A percentile compares a stretch with the other conserved stretches of the same genome.
Evolutionary conservation across 352 stramenopile species (phyloP).

Genomic region (Phytopythium oedochilum): DNA sequence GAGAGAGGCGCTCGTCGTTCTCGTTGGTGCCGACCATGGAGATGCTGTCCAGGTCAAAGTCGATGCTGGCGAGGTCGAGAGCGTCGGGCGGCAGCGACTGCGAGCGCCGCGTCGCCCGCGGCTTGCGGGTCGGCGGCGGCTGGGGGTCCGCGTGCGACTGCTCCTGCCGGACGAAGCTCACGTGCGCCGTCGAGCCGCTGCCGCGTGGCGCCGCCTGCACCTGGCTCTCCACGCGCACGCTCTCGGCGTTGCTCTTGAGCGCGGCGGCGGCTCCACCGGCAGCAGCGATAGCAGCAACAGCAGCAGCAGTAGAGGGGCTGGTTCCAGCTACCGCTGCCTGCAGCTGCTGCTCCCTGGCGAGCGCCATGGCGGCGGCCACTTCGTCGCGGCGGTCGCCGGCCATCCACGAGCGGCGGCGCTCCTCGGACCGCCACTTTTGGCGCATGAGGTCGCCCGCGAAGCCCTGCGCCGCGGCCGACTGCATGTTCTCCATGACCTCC

Average conservation of each 20-base stretch:
- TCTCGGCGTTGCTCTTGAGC: conserved; percentile 32
- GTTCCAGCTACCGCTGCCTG: background rate
- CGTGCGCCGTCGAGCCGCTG: conserved; percentile 11
- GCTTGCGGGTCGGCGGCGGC: conserved; percentile 17
- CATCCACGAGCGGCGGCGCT: conserved; percentile 76
- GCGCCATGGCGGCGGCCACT: conserved; percentile 10
- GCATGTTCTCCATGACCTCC: conserved; percentile 67
- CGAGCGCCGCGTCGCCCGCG: conserved; percentile 36
- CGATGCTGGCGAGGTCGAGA: conserved; percentile 42
- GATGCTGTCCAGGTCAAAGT: conserved; percentile 86
- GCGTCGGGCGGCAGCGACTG: conserved; percentile 56
- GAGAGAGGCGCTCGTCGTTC: conserved; percentile 58
- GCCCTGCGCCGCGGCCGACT: conserved; percentile 23
- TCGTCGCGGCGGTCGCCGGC: conserved; percentile 35
- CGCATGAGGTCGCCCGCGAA: conserved; percentile 17
- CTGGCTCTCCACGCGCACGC: conserved; percentile 23
- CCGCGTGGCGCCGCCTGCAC: conserved; percentile 16
- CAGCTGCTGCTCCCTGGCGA: conserved; percentile 12
- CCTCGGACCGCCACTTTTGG: conserved; percentile 45
- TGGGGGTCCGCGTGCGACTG: conserved; percentile 22
- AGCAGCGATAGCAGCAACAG: background rate
- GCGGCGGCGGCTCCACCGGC: background rate
- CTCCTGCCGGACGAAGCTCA: conserved; percentile 16
- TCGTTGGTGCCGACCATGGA: conserved; percentile 56
- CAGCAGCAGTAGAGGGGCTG: background rate